Evolutionary conservation across 1,284 basidiomycete genomes (phyloP).

Genomic region (Papiliotrema terrestris): DNA sequence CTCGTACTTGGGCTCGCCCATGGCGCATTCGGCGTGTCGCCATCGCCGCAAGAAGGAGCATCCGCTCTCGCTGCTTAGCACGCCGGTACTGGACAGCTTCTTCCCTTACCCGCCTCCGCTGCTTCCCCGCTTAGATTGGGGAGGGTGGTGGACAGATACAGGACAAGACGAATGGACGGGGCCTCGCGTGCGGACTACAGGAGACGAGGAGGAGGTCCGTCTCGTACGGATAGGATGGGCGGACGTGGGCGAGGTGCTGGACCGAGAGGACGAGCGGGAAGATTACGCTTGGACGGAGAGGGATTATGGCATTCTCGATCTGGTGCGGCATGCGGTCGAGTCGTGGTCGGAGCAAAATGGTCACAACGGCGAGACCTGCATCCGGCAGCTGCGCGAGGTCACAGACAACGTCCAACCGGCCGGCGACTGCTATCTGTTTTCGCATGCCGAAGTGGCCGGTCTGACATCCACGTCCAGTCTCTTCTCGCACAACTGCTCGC

Average conservation of each 20-base stretch:
- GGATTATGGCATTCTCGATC: slow-evolving; percentile 17
- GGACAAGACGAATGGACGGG: slow-evolving; percentile 19
- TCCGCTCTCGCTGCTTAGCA: slow-evolving; percentile 35
- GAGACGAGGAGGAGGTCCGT: slow-evolving; percentile 22
- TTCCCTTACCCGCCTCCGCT: slow-evolving; percentile 44
- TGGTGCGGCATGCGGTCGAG: slow-evolving; percentile 23
- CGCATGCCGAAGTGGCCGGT: slow-evolving; percentile 7
- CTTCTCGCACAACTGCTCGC: slow-evolving; percentile 2
- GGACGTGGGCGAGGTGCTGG: slow-evolving; percentile 41
- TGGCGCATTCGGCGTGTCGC: slow-evolving; percentile 6
- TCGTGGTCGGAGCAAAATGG: slow-evolving; percentile 18
- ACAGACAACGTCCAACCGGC: slow-evolving; percentile 5
- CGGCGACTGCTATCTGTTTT: slow-evolving; percentile 29
- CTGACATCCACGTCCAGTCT: not conserved
- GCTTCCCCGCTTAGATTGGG: slow-evolving; percentile 35
- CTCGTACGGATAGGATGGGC: slow-evolving; percentile 40
- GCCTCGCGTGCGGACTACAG: not conserved
- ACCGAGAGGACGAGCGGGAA: slow-evolving; percentile 16
- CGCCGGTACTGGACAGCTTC: slow-evolving; percentile 38
- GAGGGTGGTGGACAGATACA: slow-evolving; percentile 39
- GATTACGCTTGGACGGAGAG: slow-evolving; percentile 16
- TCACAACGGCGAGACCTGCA: slow-evolving; percentile 21
- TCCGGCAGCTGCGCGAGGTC: slow-evolving; percentile 19
- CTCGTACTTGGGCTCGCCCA: slow-evolving; percentile 4
- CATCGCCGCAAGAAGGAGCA: slow-evolving; percentile 15